Evolutionary conservation across 257 asterid genomes (phyloP), one percentile per base, ranked within the genome.

Genomic region (Nyctanthes arbortristis): DNA sequence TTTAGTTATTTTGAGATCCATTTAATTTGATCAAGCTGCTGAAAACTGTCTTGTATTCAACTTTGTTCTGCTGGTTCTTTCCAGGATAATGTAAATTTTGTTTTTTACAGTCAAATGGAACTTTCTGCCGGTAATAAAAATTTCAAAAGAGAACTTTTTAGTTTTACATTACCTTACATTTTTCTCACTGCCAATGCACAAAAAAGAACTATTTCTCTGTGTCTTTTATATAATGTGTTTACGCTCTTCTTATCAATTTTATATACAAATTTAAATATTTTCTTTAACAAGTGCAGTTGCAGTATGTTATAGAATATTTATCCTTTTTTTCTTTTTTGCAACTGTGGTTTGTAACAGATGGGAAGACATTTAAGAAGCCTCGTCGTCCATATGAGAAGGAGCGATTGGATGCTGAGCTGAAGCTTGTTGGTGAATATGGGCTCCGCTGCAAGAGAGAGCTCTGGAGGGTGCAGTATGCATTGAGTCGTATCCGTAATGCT

Each of bases 321-420:
- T 4, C 22, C 0, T 2, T 14, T 52, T 1, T 6, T 32, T 22
- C 33, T 7, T 11, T 57, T 20, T 49, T 36, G 2, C 20, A 40
- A 40, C 2, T 0, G 18, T 40, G 49, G 18, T 7, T 40, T 10
- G 33, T 61, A 43, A 25, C 47, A 82, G 91, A 82, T 81, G 91
- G 89, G 43, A 87, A 87, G 73, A 87, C 93, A 7, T 87, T 87
- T 77, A 87, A 87, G 80, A 87, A 87, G 84, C 89, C 93, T 35
- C 83, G 86, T 0, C 78, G 89, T 1, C 94, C 94, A 31, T 58
- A 58, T 4, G 63, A 58, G 63, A 58, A 58, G 63, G 63, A 87
- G 82, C 82, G 89, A 3, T 70, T 87, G 74, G 94, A 87, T 67
- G 86, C 94, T 30, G 89, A 85, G 80, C 73, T 87, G 72, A 83